Evolutionary conservation across 1,139 yeast genomes (phyloP), one percentile per base, ranked within the genome.

Genomic region (Candida labiduridarum): DNA sequence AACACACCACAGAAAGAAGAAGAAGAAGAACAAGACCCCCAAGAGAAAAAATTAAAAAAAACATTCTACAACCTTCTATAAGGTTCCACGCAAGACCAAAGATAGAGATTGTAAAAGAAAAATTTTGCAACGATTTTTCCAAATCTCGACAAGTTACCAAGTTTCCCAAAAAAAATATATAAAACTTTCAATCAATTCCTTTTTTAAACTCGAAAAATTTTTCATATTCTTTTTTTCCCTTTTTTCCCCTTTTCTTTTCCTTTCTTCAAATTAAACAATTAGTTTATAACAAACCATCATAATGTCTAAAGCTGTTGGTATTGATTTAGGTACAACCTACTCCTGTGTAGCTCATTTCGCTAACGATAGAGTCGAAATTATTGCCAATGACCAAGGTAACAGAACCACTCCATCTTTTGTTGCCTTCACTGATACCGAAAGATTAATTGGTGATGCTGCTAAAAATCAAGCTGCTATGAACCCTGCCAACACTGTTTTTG

Each of bases 391-490:
- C 61, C 81, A 76, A 68, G 81, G 81, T 72, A 76, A 76, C 70
- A 74, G 81, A 84, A 95, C 89, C 72, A 91, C 97, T 65, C 97
- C 97, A 71, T 91, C 97, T 59, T 91, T 89, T 83, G 97, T 91
- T 72, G 97, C 97, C 61, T 91, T 91, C 89, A 89, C 96, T 67
- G 89, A 89, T 71, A 90, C 89, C 79, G 97, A 90, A 83, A 89
- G 98, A 85, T 85, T 92, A 72, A 90, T 92, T 71, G 98, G 98
- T 83, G 97, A 92, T 80, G 96, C 97, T 69, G 97, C 97, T 72
- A 91, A 91, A 89, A 91, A 91, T 80, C 97, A 91, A 82, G 97
- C 97, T 72, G 97, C 97, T 72, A 81, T 90, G 79, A 90, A 91
- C 91, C 96, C 97, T 78, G 79, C 74, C 69, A 90, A 91, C 88